phyloP scores from a whole-genome alignment of 2,329 filamentous ascomycete genomes.

The Trichoderma lentiforme region DNA sequence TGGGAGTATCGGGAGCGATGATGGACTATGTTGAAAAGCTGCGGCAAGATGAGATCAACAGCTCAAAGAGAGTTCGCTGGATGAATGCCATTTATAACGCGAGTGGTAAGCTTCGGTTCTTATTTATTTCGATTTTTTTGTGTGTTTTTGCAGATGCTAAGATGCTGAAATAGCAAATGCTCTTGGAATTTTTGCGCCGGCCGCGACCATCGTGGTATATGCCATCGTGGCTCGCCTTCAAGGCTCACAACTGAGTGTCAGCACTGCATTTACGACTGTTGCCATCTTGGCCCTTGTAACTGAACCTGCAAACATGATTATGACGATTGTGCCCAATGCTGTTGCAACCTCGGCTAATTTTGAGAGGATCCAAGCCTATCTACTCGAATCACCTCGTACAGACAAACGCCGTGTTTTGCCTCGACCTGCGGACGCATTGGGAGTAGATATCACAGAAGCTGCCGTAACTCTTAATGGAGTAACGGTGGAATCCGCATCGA shows the following conservation, averaged over 20 bases:
- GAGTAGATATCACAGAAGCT: not conserved
- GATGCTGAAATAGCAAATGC: slow-evolving; percentile 35
- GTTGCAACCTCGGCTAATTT: slow-evolving; percentile 34
- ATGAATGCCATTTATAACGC: slow-evolving; percentile 40
- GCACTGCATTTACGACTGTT: slow-evolving; percentile 40
- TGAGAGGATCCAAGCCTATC: slow-evolving; percentile 37
- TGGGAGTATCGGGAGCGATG: slow-evolving; percentile 30
- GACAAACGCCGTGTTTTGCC: not conserved
- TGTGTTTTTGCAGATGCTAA: not conserved
- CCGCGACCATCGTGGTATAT: slow-evolving; percentile 37
- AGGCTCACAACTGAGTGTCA: slow-evolving; percentile 29
- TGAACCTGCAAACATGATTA: slow-evolving; percentile 43
- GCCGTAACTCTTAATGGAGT: slow-evolving; percentile 5
- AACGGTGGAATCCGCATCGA: not conserved
- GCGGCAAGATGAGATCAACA: slow-evolving; percentile 30
- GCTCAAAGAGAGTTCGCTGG: slow-evolving; percentile 36
- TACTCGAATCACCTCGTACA: slow-evolving; percentile 24
- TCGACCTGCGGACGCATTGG: not conserved
- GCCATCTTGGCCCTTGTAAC: slow-evolving; percentile 39
- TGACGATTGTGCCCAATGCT: slow-evolving; percentile 38
- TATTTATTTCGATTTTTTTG: not conserved
- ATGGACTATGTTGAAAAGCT: slow-evolving; percentile 25
- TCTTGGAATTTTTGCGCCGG: slow-evolving; percentile 40
- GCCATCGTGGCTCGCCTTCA: slow-evolving; percentile 26
- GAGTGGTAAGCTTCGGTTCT: slow-evolving; percentile 29